Evolutionary conservation across 2,329 filamentous ascomycete genomes (phyloP).

Genomic region (Lecanicillium sp.): DNA sequence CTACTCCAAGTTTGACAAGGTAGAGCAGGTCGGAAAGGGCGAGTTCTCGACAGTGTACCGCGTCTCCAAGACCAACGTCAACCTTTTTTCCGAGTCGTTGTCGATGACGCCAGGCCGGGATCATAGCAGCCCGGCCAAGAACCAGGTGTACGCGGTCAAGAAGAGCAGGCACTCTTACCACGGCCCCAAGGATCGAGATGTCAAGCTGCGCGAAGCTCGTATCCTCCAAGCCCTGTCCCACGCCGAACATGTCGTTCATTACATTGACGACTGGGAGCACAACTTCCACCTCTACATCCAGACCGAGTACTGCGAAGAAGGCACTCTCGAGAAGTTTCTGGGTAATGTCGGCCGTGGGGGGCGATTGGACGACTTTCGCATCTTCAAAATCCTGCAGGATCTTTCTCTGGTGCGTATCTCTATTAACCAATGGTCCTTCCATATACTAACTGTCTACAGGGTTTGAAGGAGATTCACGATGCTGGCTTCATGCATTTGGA

Average conservation of each 20-base stretch:
- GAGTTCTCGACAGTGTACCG: conserved; percentile 93
- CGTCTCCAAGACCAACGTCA: conserved; percentile 46
- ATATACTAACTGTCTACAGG: conserved; percentile 44
- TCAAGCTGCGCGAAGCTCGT: conserved; percentile 77
- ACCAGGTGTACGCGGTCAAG: conserved; percentile 82
- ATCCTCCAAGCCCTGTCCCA: conserved; percentile 71
- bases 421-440: neutral
- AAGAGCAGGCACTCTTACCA: conserved; percentile 78
- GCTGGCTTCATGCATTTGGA: conserved; percentile 81
- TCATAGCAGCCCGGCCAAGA: conserved; percentile 46
- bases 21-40: conserved; percentile 75
- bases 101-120: conserved; percentile 41
- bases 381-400: conserved; percentile 96
- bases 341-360: conserved; percentile 76
- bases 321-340: conserved; percentile 81
- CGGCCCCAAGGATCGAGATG: conserved; percentile 72
- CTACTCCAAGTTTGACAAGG: conserved; percentile 69
- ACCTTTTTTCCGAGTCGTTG: conserved; percentile 30
- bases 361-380: conserved; percentile 90
- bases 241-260: conserved; percentile 78
- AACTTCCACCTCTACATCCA: conserved; percentile 88
- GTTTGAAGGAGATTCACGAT: conserved; percentile 83
- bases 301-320: conserved; percentile 94
- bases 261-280: conserved; percentile 83
- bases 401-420: conserved; percentile 59